Base-by-base conservation (phyloP, 2,329 filamentous ascomycete genomes). In the Lojkania enalia region DNA sequence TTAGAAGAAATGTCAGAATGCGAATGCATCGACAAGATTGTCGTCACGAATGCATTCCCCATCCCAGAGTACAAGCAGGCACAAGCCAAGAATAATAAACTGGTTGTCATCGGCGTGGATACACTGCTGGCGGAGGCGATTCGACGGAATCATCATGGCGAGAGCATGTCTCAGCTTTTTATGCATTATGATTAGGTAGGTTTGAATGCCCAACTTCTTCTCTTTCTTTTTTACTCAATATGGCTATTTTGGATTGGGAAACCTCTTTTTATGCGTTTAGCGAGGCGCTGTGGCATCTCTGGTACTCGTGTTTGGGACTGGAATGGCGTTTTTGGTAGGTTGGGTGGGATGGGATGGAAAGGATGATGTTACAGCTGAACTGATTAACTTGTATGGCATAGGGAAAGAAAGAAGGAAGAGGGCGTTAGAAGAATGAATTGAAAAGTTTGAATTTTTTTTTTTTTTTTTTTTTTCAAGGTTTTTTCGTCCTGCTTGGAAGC, bases 41-140 rank as follows among this genome's bases (percentile, higher is more conserved):
- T 99, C 42, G 91, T 97, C 60, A 99, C 94, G 23, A 97, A 99
- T 74, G 95, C 91, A 44, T 97, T 97, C 70, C 94, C 94, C 2
- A 95, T 99, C 54, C 81, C 85, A 16, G 83, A 86, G 45, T 83
- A 88, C 54, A 85, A 87, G 70, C 78, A 83, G 23, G 82, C 77
- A 56, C 82, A 80, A 46, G 85, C 83, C 18, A 27, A 27, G 40
- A 85, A 80, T 73, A 56, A 61, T 13, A 99, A 99, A 77, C 79
- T 99, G 60, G 84, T 95, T 44, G 81, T 96, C 23, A 82, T 99
- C 46, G 91, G 96, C 63, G 80, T 99, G 13, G 95, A 91, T 19
- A 88, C 86, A 64, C 77, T 99, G 39, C 77, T 99, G 30, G 83
- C 90, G 3, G 94, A 99, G 72, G 90, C 91, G 39, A 97, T 99